phyloP scores from a whole-genome alignment of 2,329 filamentous ascomycete species.

The Volutella citrinella region DNA sequence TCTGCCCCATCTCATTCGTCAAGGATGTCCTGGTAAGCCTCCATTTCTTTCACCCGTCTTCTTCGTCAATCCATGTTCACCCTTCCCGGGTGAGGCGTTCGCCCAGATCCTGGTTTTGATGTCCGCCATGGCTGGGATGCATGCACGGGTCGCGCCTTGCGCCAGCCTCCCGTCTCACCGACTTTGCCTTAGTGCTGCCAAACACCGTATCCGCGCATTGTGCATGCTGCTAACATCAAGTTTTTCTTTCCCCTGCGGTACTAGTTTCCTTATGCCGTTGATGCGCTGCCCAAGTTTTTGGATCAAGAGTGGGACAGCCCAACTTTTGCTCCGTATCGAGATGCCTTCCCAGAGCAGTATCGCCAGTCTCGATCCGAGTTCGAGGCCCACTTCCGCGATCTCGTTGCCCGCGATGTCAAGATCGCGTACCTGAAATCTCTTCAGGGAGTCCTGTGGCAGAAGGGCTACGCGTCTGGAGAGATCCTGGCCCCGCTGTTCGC shows the following conservation, averaged over 20 bases:
- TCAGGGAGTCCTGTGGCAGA: constrained; percentile 76
- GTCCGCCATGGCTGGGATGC: constrained; percentile 15
- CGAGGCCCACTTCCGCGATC: constrained; percentile 64
- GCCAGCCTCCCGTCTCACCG: constrained; percentile 21
- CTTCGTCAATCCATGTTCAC: constrained; percentile 13
- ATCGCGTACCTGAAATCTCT: constrained; percentile 74
- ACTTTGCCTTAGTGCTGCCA: constrained; percentile 9
- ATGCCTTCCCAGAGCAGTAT: constrained; percentile 67
- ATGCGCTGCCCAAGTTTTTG: constrained; percentile 62
- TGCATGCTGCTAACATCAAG: constrained; percentile 12
- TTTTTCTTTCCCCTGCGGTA: constrained; percentile 11
- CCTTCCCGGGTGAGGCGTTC: no score
- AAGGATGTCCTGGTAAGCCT: constrained; percentile 74
- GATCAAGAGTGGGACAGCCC: constrained; percentile 64
- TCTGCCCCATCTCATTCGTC: constrained; percentile 81
- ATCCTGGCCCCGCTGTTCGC: constrained; percentile 71
- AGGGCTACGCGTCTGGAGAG: constrained; percentile 67
- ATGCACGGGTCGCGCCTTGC: constrained; percentile 15
- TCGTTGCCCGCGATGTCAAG: constrained; percentile 72
- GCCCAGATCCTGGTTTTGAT: constrained; percentile 7
- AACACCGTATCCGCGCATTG: constrained; percentile 8
- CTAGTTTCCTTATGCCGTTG: constrained; percentile 75
- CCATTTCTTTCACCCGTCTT: constrained; percentile 13
- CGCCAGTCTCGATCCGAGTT: constrained; percentile 57
- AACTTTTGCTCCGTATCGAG: constrained; percentile 63